Base-by-base conservation (phyloP, 1,139 yeast species). In the Taphrina wiesneri region DNA sequence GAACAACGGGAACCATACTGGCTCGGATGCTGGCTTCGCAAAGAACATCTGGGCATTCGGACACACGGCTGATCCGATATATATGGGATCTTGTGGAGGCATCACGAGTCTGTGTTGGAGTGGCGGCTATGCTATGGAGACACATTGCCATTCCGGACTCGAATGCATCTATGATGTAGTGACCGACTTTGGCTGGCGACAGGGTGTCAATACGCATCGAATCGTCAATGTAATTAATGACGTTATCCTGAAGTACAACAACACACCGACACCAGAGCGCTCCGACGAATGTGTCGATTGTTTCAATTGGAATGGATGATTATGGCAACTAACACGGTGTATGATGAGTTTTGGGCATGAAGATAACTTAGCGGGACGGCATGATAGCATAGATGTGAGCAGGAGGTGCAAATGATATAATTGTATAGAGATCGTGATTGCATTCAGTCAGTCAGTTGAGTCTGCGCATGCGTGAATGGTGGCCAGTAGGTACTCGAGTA, bases 61-160 rank as follows among this genome's bases (percentile, higher is more conserved):
- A 5, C 93, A 93, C 75, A 93, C 96, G 0, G 99, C 97, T 0
- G 99, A 93, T 75, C 99, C 99, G 0, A 89, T 93, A 4, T 93
- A 82, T 73, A 88, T 92, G 96, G 99, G 99, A 0, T 92, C 90
- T 5, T 93, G 99, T 75, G 91, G 90, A 74, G 99, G 99, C 3
- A 96, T 96, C 0, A 86, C 95, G 7, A 88, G 96, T 0, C 77
- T 93, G 2, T 93, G 99, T 76, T 87, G 93, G 72, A 82, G 90
- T 15, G 97, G 90, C 0, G 99, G 99, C 0, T 93, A 91, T 76
- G 99, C 99, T 11, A 87, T 93, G 97, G 99, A 93, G 75, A 88
- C 97, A 0, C 87, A 87, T 47, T 93, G 99, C 74, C 99, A 93
- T 75, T 85, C 97, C 0, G 99, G 99, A 0, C 83, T 83, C 73